Evolutionary conservation across 140 eudicot genomes (phyloP).

Genomic region (Erigeron philadelphicus): DNA sequence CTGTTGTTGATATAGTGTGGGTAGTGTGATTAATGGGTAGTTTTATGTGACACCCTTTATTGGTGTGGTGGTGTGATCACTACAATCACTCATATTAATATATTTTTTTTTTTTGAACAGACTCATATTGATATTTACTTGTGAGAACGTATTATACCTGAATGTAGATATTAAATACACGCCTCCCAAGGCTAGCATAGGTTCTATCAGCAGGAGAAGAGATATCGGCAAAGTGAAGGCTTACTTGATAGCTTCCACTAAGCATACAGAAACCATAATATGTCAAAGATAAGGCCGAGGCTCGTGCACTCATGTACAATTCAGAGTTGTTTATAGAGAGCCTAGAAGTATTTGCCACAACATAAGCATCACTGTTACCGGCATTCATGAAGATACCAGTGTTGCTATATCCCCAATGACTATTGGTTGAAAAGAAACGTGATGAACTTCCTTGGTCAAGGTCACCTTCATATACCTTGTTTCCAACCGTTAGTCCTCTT

Average conservation of each 20-base stretch:
- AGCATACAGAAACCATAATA: not conserved
- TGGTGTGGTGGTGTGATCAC: too few species aligned
- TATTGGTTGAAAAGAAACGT: conserved; percentile 15
- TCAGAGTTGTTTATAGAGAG: not conserved
- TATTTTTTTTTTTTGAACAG: too few species aligned
- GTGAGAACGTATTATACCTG: too few species aligned
- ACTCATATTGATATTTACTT: too few species aligned
- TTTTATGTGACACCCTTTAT: too few species aligned
- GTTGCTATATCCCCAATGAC: conserved; percentile 55
- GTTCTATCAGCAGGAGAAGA: not conserved
- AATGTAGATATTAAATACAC: not conserved
- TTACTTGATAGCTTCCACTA: conserved; percentile 1
- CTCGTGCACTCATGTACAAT: not conserved
- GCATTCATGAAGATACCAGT: conserved; percentile 21
- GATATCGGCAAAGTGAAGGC: conserved; percentile 1
- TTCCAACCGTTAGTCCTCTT: conserved; percentile 11
- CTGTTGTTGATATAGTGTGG: too few species aligned
- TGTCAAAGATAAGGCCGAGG: conserved; percentile 3
- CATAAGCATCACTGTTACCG: not conserved
- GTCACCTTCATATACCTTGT: conserved; percentile 32
- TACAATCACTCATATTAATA: too few species aligned
- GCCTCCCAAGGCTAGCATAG: not conserved
- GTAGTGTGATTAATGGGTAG: too few species aligned
- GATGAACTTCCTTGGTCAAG: conserved; percentile 21
- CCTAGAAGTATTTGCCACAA: not conserved